Evolutionary conservation across 495 filamentous ascomycete genomes (phyloP), one percentile per base, ranked within the genome.

Genomic region (Penicillium salamii): DNA sequence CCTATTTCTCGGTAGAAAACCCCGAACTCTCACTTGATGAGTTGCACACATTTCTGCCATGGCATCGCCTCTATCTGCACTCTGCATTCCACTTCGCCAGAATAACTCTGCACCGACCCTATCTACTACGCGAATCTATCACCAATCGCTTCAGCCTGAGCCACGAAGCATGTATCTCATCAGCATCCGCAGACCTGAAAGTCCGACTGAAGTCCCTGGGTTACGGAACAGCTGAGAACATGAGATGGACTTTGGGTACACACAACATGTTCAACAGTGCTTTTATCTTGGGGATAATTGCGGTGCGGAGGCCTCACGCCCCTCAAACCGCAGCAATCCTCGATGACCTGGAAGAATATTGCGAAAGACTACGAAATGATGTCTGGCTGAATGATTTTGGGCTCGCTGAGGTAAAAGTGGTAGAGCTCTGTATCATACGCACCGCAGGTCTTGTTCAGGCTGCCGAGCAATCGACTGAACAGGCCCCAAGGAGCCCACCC

Each of bases 191-290:
- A 1, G 52, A 54, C 14, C 52, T 54, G 19, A 54, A 50, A 26
- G 39, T 54, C 12, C 8, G 52, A 12, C 21, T 54, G 31, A 33
- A 40, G 11, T 54, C 52, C 20, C 29, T 54, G 13, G 50, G 35
- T 23, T 54, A 50, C 24, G 46, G 52, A 26, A 50, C 40, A 3
- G 40, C 52, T n/a, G 52, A 50, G 31, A 54, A 54, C 34, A 54
- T 54, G 52, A 44, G 52, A 50, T 54, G 52, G 52, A 54, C 52
- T 1, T 12, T 54, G 18, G 52, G 52, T 8, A 54, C 52, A 11
- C 52, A 54, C 23, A 50, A 54, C 26, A 54, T 54, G 52, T 54
- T 54, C 28, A 54, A 54, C 34, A 54, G 52, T 34, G 52, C 52
- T 8, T 50, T 54, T 33, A 54, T 54, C 11, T 19, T 54, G 5